Conservation (phyloP, 1,139 yeast genomes). For the Suhomyces coccinellae region DNA sequence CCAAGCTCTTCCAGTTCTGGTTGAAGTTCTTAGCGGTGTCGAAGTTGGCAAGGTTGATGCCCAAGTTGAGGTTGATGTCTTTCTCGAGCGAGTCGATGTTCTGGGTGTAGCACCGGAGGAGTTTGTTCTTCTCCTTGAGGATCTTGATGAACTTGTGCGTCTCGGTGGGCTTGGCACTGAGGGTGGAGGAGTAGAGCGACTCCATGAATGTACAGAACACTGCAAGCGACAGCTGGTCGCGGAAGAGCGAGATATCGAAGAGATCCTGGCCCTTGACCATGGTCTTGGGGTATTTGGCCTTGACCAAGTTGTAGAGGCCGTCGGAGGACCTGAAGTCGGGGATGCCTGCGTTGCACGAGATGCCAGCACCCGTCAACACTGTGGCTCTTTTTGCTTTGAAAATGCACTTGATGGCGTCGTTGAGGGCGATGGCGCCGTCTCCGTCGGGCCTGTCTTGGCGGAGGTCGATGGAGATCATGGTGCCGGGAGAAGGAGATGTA, state of each 20-base stretch:
- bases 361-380: slow-evolving; percentile 89
- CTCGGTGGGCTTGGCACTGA: slow-evolving; percentile 72
- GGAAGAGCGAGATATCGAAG: slow-evolving; percentile 79
- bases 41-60: slow-evolving; percentile 37
- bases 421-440: slow-evolving; percentile 33
- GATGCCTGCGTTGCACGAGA: slow-evolving; percentile 93
- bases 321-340: slow-evolving; percentile 88
- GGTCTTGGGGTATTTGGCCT: slow-evolving; percentile 58
- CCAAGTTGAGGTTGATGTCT: slow-evolving; percentile 45
- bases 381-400: slow-evolving; percentile 53
- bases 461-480: slow-evolving; percentile 37
- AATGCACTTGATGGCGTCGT: slow-evolving; percentile 44
- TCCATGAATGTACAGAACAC: slow-evolving; percentile 84
- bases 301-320: slow-evolving; percentile 79
- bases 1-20: slow-evolving; percentile 58
- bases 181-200: slow-evolving; percentile 61
- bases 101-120: slow-evolving; percentile 82
- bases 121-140: slow-evolving; percentile 63
- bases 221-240: slow-evolving; percentile 60
- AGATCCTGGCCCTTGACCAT: slow-evolving; percentile 82
- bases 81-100: slow-evolving; percentile 58
- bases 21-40: slow-evolving; percentile 29
- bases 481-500: neutral
- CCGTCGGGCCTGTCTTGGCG: slow-evolving; percentile 24
- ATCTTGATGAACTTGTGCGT: slow-evolving; percentile 77